A percentile compares a stretch with the other conserved stretches of the same genome.
phyloP scores from a whole-genome alignment of 2,329 filamentous ascomycete genomes.

The Aspergillus ustus region DNA sequence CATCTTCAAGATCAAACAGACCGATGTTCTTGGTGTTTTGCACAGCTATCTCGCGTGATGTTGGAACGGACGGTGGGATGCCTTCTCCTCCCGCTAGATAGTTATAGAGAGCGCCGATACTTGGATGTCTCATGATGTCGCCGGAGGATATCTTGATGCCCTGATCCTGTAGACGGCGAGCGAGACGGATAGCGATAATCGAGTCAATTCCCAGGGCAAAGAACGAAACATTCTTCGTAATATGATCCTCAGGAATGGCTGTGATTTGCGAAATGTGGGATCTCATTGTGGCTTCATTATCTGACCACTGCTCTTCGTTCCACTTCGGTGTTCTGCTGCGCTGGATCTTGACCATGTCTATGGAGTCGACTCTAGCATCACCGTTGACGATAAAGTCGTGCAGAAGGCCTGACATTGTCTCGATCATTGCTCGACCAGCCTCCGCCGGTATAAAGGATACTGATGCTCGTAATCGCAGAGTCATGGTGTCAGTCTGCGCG shows the following conservation, averaged over 20 bases:
- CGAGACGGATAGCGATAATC: neutral
- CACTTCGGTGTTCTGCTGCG: neutral
- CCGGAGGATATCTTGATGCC: neutral
- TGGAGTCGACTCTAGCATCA: neutral
- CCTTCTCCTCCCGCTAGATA: neutral
- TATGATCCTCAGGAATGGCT: neutral
- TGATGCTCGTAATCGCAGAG: neutral
- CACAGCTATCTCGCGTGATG: too few species aligned
- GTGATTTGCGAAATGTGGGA: neutral
- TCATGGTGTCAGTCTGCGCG: neutral
- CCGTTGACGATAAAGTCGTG: neutral
- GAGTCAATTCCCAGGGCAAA: neutral
- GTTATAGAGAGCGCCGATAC: neutral
- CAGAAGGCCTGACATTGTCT: neutral
- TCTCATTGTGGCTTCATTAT: neutral
- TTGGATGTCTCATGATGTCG: neutral
- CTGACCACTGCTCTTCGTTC: neutral
- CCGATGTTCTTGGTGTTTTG: too few species aligned
- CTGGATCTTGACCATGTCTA: neutral
- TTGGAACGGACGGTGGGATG: neutral
- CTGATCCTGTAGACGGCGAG: neutral
- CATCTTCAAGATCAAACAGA: neutral
- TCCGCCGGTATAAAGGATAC: too few species aligned
- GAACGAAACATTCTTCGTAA: neutral
- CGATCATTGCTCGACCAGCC: neutral